Base-by-base conservation (phyloP, 1,139 yeast species). In the Saccharomyces pastorianus region DNA sequence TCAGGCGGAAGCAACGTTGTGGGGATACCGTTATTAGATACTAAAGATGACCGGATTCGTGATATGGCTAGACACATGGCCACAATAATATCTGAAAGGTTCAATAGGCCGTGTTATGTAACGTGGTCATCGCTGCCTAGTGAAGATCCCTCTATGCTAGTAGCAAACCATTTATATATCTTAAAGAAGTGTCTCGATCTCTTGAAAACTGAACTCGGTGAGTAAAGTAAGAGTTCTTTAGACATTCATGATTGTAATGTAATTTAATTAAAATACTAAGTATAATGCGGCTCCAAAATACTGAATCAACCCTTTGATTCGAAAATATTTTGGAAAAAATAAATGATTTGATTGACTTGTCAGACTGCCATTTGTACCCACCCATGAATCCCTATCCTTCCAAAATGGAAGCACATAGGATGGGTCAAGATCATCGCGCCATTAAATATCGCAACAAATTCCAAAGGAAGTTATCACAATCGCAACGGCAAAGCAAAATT, bases 391-490 rank as follows among this genome's bases (percentile, higher is more conserved):
- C 64, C 76, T 73, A 79, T 80, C 85, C 93, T 82, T 80, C 91
- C 48, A 55, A 49, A 51, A 60, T 84, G 81, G 79, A 83, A 84
- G 95, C 84, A 76, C 87, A 82, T 79, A 75, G 71, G 77, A 74
- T 76, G 95, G 97, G 96, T 85, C 83, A 89, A 91, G 97, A 91
- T 91, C 97, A 91, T 91, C 96, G 97, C 96, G 89, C 96, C 95
- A 85, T 80, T 82, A 69, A 68, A 55, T 50, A 60, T 38, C 44
- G 51, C 42, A 54, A 9, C 34, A 17, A 11, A 25, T 38, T 38
- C 44, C 44, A 48, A 50, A 48, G 52, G 53, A 54, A 60, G 55
- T 58, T 49, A 17, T 38, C 13, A 38, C 44, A 17, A 38, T 9
- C 26, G 50, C 47, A 49, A 51, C 78, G 77, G 69, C 71, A 64